A percentile compares a stretch with the other conserved stretches of the same genome.
Conservation (phyloP, 805 yeast genomes). For the Ogataea allantospora region DNA sequence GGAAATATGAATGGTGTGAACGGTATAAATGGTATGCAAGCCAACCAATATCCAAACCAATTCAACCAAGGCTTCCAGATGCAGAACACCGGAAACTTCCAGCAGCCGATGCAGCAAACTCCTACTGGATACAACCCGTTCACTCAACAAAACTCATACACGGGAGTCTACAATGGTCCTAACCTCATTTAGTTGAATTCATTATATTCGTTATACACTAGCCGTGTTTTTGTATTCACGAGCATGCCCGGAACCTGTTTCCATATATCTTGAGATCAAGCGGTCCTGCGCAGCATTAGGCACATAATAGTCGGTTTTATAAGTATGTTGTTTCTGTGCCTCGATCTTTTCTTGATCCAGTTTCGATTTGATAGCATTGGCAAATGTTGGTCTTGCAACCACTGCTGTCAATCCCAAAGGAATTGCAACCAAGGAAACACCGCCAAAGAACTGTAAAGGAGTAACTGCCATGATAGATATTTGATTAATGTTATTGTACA, state of each 20-base stretch:
- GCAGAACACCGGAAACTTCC: too few species aligned
- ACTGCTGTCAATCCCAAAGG: constrained; percentile 28
- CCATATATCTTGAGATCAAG: constrained; percentile 27
- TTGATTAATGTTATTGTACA: constrained; percentile 1
- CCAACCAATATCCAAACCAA: too few species aligned
- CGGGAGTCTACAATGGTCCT: constrained; percentile 31
- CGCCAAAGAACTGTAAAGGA: constrained; percentile 29
- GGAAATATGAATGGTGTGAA: too few species aligned
- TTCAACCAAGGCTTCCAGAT: too few species aligned
- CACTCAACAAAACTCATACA: constrained; percentile 12
- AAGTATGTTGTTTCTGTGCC: constrained; percentile 28
- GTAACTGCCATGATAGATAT: constrained; percentile 27
- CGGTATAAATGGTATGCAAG: too few species aligned
- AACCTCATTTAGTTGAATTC: constrained; percentile 22
- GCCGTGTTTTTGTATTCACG: constrained; percentile 25
- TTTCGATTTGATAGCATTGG: constrained; percentile 35
- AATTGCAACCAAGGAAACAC: constrained; percentile 30
- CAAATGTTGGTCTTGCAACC: constrained; percentile 35
- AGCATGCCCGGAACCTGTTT: constrained; percentile 29
- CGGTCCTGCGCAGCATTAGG: constrained; percentile 26
- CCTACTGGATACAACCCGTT: constrained; percentile 5
- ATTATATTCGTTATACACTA: neutral
- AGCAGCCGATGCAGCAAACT: neutral
- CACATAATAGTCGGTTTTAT: constrained; percentile 26
- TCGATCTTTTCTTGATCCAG: constrained; percentile 34